phyloP scores from a whole-genome alignment of 2,329 filamentous ascomycete genomes.

The Botryosphaeria dothidea region DNA sequence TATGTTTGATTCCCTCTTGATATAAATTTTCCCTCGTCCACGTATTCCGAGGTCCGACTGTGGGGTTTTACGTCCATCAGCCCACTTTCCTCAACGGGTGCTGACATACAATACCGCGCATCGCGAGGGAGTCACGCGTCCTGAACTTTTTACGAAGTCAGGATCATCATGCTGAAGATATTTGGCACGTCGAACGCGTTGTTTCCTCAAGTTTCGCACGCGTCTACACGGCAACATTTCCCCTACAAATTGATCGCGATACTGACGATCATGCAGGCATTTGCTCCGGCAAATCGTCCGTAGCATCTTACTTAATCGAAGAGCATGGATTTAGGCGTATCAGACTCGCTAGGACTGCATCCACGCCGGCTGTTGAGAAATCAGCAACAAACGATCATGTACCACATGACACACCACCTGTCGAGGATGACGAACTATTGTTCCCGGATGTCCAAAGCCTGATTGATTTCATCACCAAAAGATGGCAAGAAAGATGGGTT shows the following conservation, averaged over 20 bases:
- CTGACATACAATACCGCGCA: background rate
- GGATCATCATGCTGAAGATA: too few relatives aligned
- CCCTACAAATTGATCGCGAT: background rate
- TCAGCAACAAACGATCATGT: constrained; percentile 42
- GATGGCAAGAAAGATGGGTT: constrained; percentile 83
- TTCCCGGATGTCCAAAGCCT: constrained; percentile 62
- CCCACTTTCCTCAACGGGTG: background rate
- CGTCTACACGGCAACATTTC: background rate
- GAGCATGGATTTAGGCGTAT: constrained; percentile 80
- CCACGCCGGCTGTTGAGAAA: constrained; percentile 44
- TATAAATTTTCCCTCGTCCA: background rate
- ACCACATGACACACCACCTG: constrained; percentile 24
- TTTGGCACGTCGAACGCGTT: constrained; percentile 10
- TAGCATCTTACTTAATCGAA: constrained; percentile 83
- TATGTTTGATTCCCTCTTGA: constrained; percentile 36
- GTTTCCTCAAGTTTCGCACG: background rate
- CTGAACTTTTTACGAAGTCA: background rate
- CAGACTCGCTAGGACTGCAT: constrained; percentile 51
- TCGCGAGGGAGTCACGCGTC: background rate
- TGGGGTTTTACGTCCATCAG: background rate
- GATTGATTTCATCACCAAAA: constrained; percentile 80
- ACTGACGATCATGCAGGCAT: constrained; percentile 61
- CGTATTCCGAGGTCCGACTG: background rate
- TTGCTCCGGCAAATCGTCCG: constrained; percentile 88
- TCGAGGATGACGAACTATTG: constrained; percentile 34